Evolutionary conservation across 805 yeast species (phyloP).

Genomic region (Sugiyamaella lignohabitans): DNA sequence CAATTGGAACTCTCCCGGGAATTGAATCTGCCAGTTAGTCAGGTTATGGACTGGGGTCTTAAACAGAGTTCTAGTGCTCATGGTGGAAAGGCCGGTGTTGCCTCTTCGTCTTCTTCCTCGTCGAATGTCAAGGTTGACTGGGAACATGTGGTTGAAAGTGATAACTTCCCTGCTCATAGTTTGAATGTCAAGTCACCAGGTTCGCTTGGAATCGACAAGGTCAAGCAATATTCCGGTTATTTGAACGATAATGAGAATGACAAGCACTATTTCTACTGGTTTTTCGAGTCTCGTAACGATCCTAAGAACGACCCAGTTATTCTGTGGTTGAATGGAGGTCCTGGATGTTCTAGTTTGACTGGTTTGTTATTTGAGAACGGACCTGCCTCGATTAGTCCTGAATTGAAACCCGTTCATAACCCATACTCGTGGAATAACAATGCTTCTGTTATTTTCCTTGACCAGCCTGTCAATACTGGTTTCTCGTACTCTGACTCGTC

Average conservation of each 20-base stretch:
- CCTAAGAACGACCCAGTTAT: conserved; percentile 80
- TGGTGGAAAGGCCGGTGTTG: background rate
- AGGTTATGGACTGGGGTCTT: conserved; percentile 7
- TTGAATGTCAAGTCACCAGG: conserved; percentile 61
- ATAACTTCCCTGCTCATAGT: conserved; percentile 37
- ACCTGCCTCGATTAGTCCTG: conserved; percentile 70
- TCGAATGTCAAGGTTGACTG: conserved; percentile 15
- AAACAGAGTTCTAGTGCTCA: background rate
- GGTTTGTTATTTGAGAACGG: conserved; percentile 93
- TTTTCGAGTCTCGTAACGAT: conserved; percentile 77
- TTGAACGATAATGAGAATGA: conserved; percentile 73
- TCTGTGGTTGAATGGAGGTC: conserved; percentile 94
- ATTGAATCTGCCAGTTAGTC: conserved; percentile 3
- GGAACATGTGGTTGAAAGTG: conserved; percentile 40
- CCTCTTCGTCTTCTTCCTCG: background rate
- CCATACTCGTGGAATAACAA: conserved; percentile 90
- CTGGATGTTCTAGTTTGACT: conserved; percentile 92
- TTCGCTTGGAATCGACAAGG: conserved; percentile 70
- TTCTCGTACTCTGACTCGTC: conserved; percentile 74
- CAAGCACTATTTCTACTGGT: conserved; percentile 91
- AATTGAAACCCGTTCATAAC: conserved; percentile 65
- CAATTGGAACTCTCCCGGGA: conserved; percentile 12
- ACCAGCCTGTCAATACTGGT: conserved; percentile 94
- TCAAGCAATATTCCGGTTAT: conserved; percentile 73
- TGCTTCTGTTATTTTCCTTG: conserved; percentile 87